These are phyloP conservation scores for Scheffersomyces lignosus DNA, from an alignment of 805 yeast species.

Conservation along the genomic window DNA sequence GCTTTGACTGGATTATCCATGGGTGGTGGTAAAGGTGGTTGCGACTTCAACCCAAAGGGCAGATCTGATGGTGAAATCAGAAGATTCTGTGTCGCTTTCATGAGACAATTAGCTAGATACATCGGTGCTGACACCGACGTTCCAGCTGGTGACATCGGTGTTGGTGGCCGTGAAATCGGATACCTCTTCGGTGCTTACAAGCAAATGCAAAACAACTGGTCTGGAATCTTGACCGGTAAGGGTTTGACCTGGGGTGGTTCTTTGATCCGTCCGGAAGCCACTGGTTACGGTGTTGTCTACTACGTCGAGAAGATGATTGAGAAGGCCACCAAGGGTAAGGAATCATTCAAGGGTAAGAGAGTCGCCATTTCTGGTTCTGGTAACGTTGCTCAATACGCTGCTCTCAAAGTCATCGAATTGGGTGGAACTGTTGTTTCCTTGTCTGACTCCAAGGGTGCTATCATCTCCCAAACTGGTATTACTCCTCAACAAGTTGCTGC, in stretches of 20 bases:
- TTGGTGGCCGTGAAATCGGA: constrained; percentile 95
- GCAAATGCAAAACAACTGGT: constrained; percentile 85
- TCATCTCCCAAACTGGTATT: constrained; percentile 77
- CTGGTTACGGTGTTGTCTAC: constrained; percentile 97
- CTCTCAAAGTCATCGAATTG: constrained; percentile 92
- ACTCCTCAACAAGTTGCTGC: constrained; percentile 76
- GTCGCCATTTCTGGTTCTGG: constrained; percentile 98
- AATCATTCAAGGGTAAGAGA: constrained; percentile 86
- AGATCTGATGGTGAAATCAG: constrained; percentile 91
- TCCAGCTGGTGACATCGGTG: constrained; percentile 99
- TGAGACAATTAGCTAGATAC: constrained; percentile 93
- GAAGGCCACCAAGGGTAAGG: constrained; percentile 86
- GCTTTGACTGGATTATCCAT: constrained; percentile 95
- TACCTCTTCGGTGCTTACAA: constrained; percentile 97
- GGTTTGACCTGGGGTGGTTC: constrained; percentile 99
- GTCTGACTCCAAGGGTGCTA: constrained; percentile 93
- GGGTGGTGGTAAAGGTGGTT: constrained; percentile 99
- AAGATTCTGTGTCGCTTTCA: constrained; percentile 93
- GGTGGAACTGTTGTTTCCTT: constrained; percentile 94
- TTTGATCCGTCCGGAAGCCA: constrained; percentile 97
- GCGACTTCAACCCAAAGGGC: constrained; percentile 97
- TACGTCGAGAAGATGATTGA: constrained; percentile 97
- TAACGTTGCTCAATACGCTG: constrained; percentile 99
- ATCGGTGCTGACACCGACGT: constrained; percentile 97
- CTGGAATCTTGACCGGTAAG: constrained; percentile 98